Conservation (phyloP, 2,329 filamentous ascomycete genomes). For the Paracamarosporium sp. region DNA sequence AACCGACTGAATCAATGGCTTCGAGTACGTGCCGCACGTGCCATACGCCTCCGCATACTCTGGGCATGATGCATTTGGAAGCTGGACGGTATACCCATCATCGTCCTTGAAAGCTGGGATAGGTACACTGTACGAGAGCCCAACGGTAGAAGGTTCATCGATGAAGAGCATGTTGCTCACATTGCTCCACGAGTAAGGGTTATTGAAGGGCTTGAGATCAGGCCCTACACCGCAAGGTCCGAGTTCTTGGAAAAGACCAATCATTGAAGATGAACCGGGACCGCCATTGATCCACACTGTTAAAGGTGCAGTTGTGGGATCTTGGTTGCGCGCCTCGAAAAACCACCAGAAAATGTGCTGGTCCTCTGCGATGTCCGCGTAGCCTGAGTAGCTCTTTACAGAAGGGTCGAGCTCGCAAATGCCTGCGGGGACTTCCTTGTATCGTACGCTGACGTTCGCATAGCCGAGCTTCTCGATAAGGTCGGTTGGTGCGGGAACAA, state of each 20-base stretch:
- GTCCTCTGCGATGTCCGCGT: constrained; percentile 59
- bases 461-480: constrained; percentile 53
- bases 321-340: constrained; percentile 60
- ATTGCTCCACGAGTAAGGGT: constrained; percentile 69
- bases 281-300: constrained; percentile 66
- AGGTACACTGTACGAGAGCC: constrained; percentile 62
- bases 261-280: constrained; percentile 65
- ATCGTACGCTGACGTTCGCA: constrained; percentile 61
- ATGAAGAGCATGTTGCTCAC: constrained; percentile 73
- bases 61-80: constrained; percentile 57
- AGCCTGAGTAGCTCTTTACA: constrained; percentile 64
- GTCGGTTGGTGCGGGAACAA: constrained; percentile 54
- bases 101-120: constrained; percentile 50
- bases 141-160: constrained; percentile 68
- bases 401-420: constrained; percentile 64
- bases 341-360: constrained; percentile 65
- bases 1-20: constrained; percentile 57
- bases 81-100: constrained; percentile 47
- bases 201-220: constrained; percentile 59
- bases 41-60: constrained; percentile 53
- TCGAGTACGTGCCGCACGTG: constrained; percentile 64
- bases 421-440: constrained; percentile 62
- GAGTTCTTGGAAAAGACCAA: constrained; percentile 61
- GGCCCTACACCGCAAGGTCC: constrained; percentile 61
- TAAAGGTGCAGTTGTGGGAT: constrained; percentile 61